Conservation (phyloP, 352 stramenopile genomes). For the Phytopythium aichiense region DNA sequence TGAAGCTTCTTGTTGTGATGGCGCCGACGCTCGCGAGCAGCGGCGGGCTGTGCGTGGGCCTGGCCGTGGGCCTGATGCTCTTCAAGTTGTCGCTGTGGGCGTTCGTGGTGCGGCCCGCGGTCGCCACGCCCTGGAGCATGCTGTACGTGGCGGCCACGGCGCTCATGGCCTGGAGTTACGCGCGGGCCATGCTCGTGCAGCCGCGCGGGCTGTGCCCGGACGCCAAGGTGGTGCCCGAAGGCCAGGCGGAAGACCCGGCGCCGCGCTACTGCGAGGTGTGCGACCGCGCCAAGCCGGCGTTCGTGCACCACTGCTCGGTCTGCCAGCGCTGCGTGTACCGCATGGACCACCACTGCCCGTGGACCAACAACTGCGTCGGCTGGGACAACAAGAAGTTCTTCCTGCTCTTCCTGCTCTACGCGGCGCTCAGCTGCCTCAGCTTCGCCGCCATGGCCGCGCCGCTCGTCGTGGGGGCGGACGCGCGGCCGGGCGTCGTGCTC, state of each 20-base stretch:
- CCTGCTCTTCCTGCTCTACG: conserved; percentile 77
- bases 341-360: conserved; percentile 88
- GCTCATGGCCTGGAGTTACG: conserved; percentile 83
- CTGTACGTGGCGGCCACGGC: conserved; percentile 34
- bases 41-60: conserved; percentile 26
- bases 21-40: conserved; percentile 6
- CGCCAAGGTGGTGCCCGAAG: conserved; percentile 4
- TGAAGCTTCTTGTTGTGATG: background rate
- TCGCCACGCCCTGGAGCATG: conserved; percentile 17
- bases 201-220: conserved; percentile 13
- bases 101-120: conserved; percentile 26
- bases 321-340: conserved; percentile 71
- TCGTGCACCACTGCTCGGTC: conserved; percentile 77
- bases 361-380: conserved; percentile 83
- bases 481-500: conserved; percentile 17
- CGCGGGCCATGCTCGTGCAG: conserved; percentile 30
- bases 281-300: conserved; percentile 47
- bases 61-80: conserved; percentile 62
- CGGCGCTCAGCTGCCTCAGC: conserved; percentile 51
- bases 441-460: conserved; percentile 43
- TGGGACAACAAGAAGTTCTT: conserved; percentile 86
- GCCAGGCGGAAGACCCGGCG: conserved; percentile 6
- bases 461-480: conserved; percentile 19
- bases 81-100: conserved; percentile 59
- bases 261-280: conserved; percentile 77